phyloP scores from a whole-genome alignment of 2,329 filamentous ascomycete genomes.

The Colletotrichum sojae region DNA sequence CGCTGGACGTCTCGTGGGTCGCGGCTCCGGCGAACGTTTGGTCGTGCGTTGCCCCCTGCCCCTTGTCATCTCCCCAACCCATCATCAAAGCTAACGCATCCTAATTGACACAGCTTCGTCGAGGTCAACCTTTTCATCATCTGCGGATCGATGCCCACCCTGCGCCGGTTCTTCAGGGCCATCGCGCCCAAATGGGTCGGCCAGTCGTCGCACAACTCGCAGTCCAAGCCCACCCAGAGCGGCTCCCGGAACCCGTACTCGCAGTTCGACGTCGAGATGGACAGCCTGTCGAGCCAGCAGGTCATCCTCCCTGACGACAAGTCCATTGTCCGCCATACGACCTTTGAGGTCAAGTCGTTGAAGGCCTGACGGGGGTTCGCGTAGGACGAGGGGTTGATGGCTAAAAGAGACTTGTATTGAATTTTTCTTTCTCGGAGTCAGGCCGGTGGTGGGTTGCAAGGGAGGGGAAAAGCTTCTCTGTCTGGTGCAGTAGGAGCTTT shows the following conservation, averaged over 20 bases:
- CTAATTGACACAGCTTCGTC: conserved; percentile 48
- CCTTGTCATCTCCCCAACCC: too few relatives aligned
- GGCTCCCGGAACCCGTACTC: conserved; percentile 14
- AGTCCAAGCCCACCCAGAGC: conserved; percentile 7
- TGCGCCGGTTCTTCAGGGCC: conserved; percentile 53
- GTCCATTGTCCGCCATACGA: background rate
- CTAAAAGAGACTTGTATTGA: too few relatives aligned
- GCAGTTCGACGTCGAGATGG: conserved; percentile 28
- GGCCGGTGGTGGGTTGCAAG: too few relatives aligned
- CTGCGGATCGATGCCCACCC: conserved; percentile 53
- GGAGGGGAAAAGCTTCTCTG: too few relatives aligned
- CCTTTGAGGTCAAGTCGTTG: background rate
- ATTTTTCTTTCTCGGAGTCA: too few relatives aligned
- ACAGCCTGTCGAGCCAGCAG: conserved; percentile 21
- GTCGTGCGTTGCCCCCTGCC: conserved; percentile 34
- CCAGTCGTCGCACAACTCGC: conserved; percentile 7
- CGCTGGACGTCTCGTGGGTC: conserved; percentile 34
- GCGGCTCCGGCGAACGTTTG: conserved; percentile 42
- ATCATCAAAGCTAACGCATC: background rate
- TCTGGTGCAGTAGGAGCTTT: too few relatives aligned
- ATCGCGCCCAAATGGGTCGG: conserved; percentile 48
- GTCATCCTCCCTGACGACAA: conserved; percentile 11
- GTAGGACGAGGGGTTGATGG: too few relatives aligned
- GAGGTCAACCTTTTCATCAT: conserved; percentile 48
- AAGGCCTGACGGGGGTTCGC: background rate